These are phyloP conservation scores for Trichoderma atrobrunneum DNA, from an alignment of 2,329 filamentous ascomycete genomes.

Conservation along the genomic window DNA sequence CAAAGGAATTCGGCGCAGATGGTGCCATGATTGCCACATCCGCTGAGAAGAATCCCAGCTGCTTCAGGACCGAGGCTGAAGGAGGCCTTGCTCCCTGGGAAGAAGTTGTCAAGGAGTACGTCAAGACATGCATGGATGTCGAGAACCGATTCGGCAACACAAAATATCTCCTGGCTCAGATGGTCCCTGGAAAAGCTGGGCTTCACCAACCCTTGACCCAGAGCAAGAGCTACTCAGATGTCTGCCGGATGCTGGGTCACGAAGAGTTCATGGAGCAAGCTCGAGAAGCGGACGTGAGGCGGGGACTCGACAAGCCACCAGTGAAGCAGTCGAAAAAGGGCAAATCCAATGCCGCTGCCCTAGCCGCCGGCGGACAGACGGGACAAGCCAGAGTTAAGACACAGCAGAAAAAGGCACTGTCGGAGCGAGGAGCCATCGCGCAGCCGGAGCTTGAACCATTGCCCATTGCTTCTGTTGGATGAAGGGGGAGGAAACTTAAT, in stretches of 20 bases:
- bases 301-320: slow-evolving; percentile 56
- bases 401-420: slow-evolving; percentile 36
- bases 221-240: slow-evolving; percentile 68
- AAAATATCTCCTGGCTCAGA: slow-evolving; percentile 82
- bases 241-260: slow-evolving; percentile 64
- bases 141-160: slow-evolving; percentile 91
- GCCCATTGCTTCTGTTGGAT: slow-evolving; percentile 25
- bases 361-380: slow-evolving; percentile 49
- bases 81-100: slow-evolving; percentile 73
- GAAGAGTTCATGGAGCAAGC: slow-evolving; percentile 63
- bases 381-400: slow-evolving; percentile 37
- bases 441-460: slow-evolving; percentile 26
- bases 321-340: slow-evolving; percentile 32
- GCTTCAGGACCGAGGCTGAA: slow-evolving; percentile 68
- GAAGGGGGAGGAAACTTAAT: background rate
- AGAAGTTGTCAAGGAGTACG: slow-evolving; percentile 73
- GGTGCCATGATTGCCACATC: slow-evolving; percentile 96
- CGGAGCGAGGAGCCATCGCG: slow-evolving; percentile 31
- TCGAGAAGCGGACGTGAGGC: slow-evolving; percentile 59
- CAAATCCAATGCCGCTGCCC: slow-evolving; percentile 38
- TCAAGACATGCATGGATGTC: slow-evolving; percentile 68
- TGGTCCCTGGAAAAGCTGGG: slow-evolving; percentile 76
- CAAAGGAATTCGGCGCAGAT: slow-evolving; percentile 78
- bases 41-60: slow-evolving; percentile 87
- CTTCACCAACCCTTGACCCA: slow-evolving; percentile 60